Percentiles rank a stretch among this genome's conserved stretches.
These are phyloP conservation scores for Peronospora tabacina DNA, from an alignment of 352 stramenopile genomes.

Conservation along the genomic window DNA sequence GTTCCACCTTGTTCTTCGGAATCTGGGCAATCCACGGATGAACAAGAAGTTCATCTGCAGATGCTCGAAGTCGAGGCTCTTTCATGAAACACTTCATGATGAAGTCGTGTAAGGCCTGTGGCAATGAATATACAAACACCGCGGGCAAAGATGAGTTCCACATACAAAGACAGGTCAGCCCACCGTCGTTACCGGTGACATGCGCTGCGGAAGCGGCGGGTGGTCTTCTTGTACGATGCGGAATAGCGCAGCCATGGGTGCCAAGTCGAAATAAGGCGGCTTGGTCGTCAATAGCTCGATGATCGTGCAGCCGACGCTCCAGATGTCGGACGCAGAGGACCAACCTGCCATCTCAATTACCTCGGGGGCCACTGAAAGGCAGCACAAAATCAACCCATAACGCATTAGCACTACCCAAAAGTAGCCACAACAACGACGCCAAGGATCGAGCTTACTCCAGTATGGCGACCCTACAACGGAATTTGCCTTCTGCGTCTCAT, in stretches of 20 bases:
- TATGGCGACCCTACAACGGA: conserved; percentile 91
- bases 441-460: conserved; percentile 64
- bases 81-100: conserved; percentile 92
- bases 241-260: conserved; percentile 87
- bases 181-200: conserved; percentile 53
- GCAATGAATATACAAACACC: not conserved
- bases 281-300: conserved; percentile 91
- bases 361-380: conserved; percentile 86
- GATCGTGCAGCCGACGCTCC: conserved; percentile 92
- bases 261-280: conserved; percentile 90
- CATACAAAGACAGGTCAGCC: not conserved
- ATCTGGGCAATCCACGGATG: conserved; percentile 89
- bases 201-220: conserved; percentile 82
- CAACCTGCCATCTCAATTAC: conserved; percentile 93
- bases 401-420: not conserved
- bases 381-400: not conserved
- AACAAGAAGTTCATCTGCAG: conserved; percentile 75
- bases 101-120: conserved; percentile 84
- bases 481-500: conserved; percentile 81
- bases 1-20: conserved; percentile 81
- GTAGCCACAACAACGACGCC: not conserved
- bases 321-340: conserved; percentile 91
- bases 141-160: not conserved
- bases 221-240: conserved; percentile 91
- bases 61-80: conserved; percentile 73